Evolutionary conservation across 306 rosid genomes (phyloP), one percentile per base, ranked within the genome.

Genomic region (Inga laurina): DNA sequence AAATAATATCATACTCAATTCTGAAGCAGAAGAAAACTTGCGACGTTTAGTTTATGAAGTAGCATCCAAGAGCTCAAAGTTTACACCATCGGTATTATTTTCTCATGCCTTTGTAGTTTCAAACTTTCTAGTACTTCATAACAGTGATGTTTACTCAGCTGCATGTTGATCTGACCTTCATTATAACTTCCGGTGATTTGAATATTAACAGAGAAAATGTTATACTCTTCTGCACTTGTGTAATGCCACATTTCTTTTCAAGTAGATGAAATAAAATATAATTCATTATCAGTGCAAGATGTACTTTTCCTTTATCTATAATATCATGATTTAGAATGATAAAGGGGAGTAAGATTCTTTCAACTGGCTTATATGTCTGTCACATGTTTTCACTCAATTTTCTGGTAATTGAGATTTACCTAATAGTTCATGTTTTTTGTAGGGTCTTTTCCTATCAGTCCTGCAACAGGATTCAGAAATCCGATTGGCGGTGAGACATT

Each of bases 401-500:
- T 74, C 66, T 22, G 32, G 79, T 22, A 54, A 70, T 72, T 19
- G 59, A 73, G 72, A 64, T 79, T 83, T 68, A 90, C 86, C 81
- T 3, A 49, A 0, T 43, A 45, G 64, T 82, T 80, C 70, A 41
- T 79, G 72, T 82, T 84, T 81, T 74, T 87, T 86, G 88, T 96
- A 93, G 99, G 98, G 98, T 49, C 90, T 93, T 82, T 85, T 96
- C 82, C 77, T 93, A 37, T 93, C 94, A 12, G 84, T 90, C 82
- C 79, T 96, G 83, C 96, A 88, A 83, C 98, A 92, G 86, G 98
- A 92, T 82, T 75, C 93, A 24, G 97, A 96, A 77, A 86, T 88
- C 76, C 94, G 94, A 59, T 75, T 92, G 87, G 99, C 94, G 87
- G 99, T 96, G 79, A 93, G 97, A 73, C 83, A 72, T 49, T 74